These are phyloP conservation scores for Gaillardinia entomophila DNA, from an alignment of 805 yeast genomes.

Conservation along the genomic window DNA sequence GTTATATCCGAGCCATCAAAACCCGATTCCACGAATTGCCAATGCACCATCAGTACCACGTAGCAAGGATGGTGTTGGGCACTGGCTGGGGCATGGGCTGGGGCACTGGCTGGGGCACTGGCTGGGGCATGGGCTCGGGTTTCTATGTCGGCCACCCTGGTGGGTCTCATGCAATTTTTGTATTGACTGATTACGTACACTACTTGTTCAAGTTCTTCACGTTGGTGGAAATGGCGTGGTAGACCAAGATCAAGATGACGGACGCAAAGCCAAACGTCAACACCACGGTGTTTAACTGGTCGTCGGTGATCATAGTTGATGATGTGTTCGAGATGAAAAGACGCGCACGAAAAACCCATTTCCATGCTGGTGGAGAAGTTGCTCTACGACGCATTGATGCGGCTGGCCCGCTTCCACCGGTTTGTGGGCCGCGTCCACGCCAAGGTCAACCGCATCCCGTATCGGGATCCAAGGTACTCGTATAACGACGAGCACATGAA, in stretches of 20 bases:
- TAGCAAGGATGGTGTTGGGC: no score
- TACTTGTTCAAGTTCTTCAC: slow-evolving; percentile 9
- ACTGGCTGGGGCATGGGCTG: no score
- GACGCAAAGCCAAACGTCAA: slow-evolving; percentile 69
- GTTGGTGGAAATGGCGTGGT: slow-evolving; percentile 61
- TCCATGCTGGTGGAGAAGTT: slow-evolving; percentile 8
- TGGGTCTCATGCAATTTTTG: no score
- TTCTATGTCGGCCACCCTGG: no score
- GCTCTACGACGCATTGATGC: slow-evolving; percentile 40
- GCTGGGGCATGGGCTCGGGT: no score
- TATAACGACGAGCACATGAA: slow-evolving; percentile 13
- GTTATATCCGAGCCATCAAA: no score
- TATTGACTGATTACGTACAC: no score
- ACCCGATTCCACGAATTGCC: no score
- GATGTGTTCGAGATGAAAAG: background rate
- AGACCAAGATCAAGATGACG: slow-evolving; percentile 63
- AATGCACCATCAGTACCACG: no score
- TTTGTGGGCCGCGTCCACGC: slow-evolving; percentile 62
- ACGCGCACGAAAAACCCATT: background rate
- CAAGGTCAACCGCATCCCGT: slow-evolving; percentile 54
- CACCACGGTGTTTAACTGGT: slow-evolving; percentile 69
- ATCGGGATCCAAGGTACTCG: slow-evolving; percentile 21
- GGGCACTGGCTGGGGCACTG: no score
- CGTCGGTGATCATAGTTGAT: slow-evolving; percentile 69
- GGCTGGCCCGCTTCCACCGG: slow-evolving; percentile 53